Conservation (phyloP, 2,329 filamentous ascomycete genomes). For the Chrysosporium queenslandicum region DNA sequence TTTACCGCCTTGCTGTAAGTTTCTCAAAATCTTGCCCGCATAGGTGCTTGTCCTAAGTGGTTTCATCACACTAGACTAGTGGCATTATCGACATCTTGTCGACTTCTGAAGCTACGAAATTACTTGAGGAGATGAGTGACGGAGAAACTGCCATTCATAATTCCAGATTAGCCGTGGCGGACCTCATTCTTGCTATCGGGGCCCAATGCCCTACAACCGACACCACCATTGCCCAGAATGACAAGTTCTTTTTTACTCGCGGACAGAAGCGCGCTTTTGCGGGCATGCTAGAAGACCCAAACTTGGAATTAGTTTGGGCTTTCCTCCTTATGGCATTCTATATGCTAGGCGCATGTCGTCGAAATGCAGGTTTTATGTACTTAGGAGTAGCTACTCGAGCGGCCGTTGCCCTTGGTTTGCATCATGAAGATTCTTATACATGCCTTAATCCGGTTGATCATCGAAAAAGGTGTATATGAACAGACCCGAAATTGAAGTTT, state of each 20-base stretch:
- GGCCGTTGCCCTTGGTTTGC: constrained; percentile 48
- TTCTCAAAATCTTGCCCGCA: not conserved
- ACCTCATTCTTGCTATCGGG: constrained; percentile 46
- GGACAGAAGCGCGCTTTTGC: constrained; percentile 43
- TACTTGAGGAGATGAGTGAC: constrained; percentile 4
- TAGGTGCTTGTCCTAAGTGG: not conserved
- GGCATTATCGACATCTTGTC: constrained; percentile 34
- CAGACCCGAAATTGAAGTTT: not conserved
- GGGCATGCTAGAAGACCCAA: constrained; percentile 46
- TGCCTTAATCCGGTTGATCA: not conserved
- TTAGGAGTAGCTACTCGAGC: constrained; percentile 50
- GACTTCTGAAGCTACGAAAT: constrained; percentile 21
- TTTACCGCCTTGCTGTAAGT: constrained; percentile 9
- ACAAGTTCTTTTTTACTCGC: constrained; percentile 38
- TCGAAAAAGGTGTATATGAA: constrained; percentile 11
- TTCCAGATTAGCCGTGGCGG: constrained; percentile 9
- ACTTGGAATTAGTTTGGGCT: constrained; percentile 42
- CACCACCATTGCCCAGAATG: constrained; percentile 23
- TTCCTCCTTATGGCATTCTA: constrained; percentile 52
- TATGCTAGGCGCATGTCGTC: constrained; percentile 49
- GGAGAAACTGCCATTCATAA: constrained; percentile 1
- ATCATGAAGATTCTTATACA: constrained; percentile 31
- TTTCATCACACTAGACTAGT: constrained; percentile 27
- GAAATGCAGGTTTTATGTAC: constrained; percentile 55
- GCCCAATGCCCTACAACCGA: constrained; percentile 38